These are phyloP conservation scores for Candida orba DNA, from an alignment of 805 yeast genomes.

Conservation along the genomic window DNA sequence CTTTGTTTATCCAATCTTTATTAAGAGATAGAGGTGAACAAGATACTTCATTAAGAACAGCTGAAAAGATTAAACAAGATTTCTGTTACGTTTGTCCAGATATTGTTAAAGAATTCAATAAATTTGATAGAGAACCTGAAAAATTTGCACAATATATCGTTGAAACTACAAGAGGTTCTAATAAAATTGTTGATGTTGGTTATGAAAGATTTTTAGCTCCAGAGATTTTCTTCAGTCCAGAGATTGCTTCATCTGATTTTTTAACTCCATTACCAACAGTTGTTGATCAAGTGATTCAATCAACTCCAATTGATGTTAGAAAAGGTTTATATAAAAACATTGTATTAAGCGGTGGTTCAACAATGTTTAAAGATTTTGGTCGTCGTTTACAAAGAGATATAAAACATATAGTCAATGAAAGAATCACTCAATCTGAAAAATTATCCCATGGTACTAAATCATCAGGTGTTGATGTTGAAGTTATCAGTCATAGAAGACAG, in stretches of 20 bases:
- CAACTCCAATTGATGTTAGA: conserved; percentile 96
- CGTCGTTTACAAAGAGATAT: conserved; percentile 95
- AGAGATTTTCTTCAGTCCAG: conserved; percentile 98
- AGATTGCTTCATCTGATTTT: conserved; percentile 91
- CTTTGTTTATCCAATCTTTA: conserved; percentile 85
- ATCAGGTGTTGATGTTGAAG: conserved; percentile 95
- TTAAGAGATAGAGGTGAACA: conserved; percentile 95
- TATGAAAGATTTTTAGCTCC: conserved; percentile 98
- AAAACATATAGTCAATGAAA: conserved; percentile 76
- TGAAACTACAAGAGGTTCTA: conserved; percentile 57
- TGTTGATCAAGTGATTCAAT: conserved; percentile 91
- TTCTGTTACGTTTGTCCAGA: conserved; percentile 97
- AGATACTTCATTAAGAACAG: conserved; percentile 90
- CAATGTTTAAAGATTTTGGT: conserved; percentile 98
- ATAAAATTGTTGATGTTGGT: conserved; percentile 81
- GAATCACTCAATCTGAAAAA: conserved; percentile 77
- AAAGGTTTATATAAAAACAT: conserved; percentile 93
- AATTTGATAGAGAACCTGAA: conserved; percentile 89
- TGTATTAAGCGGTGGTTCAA: conserved; percentile 95
- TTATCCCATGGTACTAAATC: conserved; percentile 47
- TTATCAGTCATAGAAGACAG: conserved; percentile 94
- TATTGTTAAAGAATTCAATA: conserved; percentile 91
- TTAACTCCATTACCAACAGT: conserved; percentile 94
- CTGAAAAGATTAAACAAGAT: conserved; percentile 94
- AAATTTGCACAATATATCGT: conserved; percentile 90